Percentiles rank a stretch among this genome's conserved stretches.
These are phyloP conservation scores for Dactylorhiza incarnata DNA, from an alignment of 106 monocot genomes.

Conservation along the genomic window DNA sequence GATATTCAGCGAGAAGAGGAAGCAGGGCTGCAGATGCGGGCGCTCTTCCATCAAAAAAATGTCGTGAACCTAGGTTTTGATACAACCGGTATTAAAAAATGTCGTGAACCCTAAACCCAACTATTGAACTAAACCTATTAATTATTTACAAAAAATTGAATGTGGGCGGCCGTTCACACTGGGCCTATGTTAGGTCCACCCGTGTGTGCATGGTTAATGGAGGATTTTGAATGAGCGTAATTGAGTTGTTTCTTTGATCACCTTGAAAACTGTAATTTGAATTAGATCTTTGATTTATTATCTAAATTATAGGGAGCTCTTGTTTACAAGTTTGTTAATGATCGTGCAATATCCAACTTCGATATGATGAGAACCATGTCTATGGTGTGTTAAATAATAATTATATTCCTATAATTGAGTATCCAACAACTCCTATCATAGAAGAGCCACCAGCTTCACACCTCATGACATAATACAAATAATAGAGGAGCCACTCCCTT, in stretches of 20 bases:
- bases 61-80: too few species aligned
- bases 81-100: too few species aligned
- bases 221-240: background rate
- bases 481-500: too few species aligned
- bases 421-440: conserved; percentile 6
- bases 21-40: too few species aligned
- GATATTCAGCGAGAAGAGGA: too few species aligned
- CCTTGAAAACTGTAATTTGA: background rate
- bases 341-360: background rate
- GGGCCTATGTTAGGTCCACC: too few species aligned
- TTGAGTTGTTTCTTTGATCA: background rate
- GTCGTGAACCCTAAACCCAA: too few species aligned
- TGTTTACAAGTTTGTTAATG: background rate
- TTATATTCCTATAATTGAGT: conserved; percentile 9
- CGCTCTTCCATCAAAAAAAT: too few species aligned
- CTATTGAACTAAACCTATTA: too few species aligned
- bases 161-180: too few species aligned
- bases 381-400: background rate
- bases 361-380: background rate
- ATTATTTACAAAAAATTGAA: too few species aligned
- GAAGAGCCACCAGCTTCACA: background rate
- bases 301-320: background rate
- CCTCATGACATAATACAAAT: background rate
- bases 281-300: background rate
- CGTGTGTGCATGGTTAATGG: too few species aligned